Base-by-base conservation (phyloP, 2,329 filamentous ascomycete genomes). In the Blastomyces gilchristii region DNA sequence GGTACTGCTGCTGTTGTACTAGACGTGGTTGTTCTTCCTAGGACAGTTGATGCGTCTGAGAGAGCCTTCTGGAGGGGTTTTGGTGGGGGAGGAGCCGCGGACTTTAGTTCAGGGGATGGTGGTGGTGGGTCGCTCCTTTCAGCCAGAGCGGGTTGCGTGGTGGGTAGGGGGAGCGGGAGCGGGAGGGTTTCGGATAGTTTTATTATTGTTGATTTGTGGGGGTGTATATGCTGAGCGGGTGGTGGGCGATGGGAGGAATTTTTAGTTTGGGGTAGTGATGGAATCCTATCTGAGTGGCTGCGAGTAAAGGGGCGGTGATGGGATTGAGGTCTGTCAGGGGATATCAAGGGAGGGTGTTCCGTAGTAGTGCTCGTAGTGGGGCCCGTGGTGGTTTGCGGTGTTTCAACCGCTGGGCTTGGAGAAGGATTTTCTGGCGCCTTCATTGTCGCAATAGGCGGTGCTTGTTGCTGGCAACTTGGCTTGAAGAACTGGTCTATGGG, bases 21-120 rank as follows among this genome's bases (percentile, higher is more conserved):
- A n/a, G n/a, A 12, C 22, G 47, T 25, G 2, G 47, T 49, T 49
- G 47, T n/a, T 25, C 63, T 41, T 1, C 54, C 34, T 11, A 41
- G 69, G 41, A 75, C 63, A 2, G 71, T 64, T 5, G 70, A 72
- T 5, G 74, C 71, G 50, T 77, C 75, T 6, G 75, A 77, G 7
- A 71, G 61, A 3, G 74, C 70, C 63, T 75, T 77, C 28, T 71
- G 73, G 25, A 73, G 65, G 3, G 63, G 52, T 45, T 68, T 65
- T 34, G 62, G 60, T 25, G 62, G 62, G 9, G 62, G 39, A 18
- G 39, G 37, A 18, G n/a, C 11, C 5, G 57, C 4, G 5, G 53
- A 3, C 11, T 37, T 31, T 39, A 3, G 52, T 18, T 34, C 25
- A 12, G 54, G 34, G 43, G 22, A 14, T 18, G 45, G 53, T 47